Conservation (phyloP, 2,329 filamentous ascomycete species). For the Pseudocercospora crystallina region DNA sequence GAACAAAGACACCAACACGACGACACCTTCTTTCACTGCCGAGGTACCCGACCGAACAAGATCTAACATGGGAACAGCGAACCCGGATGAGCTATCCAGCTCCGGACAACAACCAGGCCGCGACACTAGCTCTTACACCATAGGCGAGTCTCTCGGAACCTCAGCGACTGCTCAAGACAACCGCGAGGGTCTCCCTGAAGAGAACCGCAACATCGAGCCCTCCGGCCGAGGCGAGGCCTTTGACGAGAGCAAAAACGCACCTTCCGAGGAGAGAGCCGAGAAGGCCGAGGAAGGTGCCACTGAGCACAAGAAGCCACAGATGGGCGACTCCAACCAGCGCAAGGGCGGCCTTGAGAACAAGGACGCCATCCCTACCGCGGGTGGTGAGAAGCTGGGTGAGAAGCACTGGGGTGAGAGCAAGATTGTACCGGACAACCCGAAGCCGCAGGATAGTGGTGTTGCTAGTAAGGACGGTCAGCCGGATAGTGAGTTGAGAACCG, state of each 20-base stretch:
- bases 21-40: slow-evolving; percentile 8
- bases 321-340: slow-evolving; percentile 9
- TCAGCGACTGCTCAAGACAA: not conserved
- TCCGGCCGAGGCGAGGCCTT: not conserved
- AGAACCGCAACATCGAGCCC: not conserved
- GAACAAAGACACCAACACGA: not conserved
- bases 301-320: slow-evolving; percentile 14
- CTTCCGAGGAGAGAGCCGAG: not conserved
- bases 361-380: slow-evolving; percentile 32
- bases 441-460: slow-evolving; percentile 13
- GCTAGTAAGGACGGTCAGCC: slow-evolving; percentile 29
- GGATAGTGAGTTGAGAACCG: slow-evolving; percentile 23
- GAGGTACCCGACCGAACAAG: slow-evolving; percentile 13
- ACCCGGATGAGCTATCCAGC: no score
- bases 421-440: slow-evolving; percentile 32
- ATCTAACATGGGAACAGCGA: no score
- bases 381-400: slow-evolving; percentile 29
- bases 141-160: no score
- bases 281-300: slow-evolving; percentile 1
- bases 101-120: no score
- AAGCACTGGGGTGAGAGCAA: slow-evolving; percentile 36
- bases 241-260: not conserved
- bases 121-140: no score
- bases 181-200: not conserved
- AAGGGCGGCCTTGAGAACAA: slow-evolving; percentile 22